Evolutionary conservation across 108 stramenopile genomes (phyloP), one percentile per base, ranked within the genome.

Genomic region (Skeletonema costatum): DNA sequence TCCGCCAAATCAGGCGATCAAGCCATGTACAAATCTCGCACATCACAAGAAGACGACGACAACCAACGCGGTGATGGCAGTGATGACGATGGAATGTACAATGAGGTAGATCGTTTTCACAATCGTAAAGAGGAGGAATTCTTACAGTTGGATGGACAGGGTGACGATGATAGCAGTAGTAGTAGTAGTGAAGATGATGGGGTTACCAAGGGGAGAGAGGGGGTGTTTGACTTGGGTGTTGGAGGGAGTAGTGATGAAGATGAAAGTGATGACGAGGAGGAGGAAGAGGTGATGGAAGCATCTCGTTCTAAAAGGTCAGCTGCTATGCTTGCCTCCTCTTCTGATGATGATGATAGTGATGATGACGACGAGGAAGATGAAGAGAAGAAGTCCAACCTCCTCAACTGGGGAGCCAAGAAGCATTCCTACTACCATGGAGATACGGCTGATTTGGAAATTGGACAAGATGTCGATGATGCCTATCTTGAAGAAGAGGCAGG

Each of bases 401-500:
- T 82, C 29, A 82, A 86, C 32, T 99, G 98, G 98, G 98, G 98
- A 17, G 76, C 77, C 44, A 94, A 87, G 65, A 97, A 97, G 80
- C 82, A 84, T 5, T 66, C 71, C 1, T 98, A 98, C 77, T 99
- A 96, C 72, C 78, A 89, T 41, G 98, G 93, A 42, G 98, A 99
- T 69, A 97, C 97, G 1, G 97, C 94, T 7, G 98, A 98, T 75
- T 80, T 99, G 31, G 98, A 98, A 75, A 93, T 97, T 76, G 97
- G 96, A 16, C 96, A 97, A 68, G 91, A 95, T 39, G 87, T 86
- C 14, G 70, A 78, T 44, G 86, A 88, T 76, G 94, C 94, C 17
- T 84, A 80, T 25, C 79, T 92, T 0, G 95, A 95, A 80, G 93
- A 93, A 69, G 92, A 93, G 74, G 94, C 88, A 12, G 96, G 88